Base-by-base conservation (phyloP, 2,329 filamentous ascomycete genomes). In the Polytolypa hystricis region DNA sequence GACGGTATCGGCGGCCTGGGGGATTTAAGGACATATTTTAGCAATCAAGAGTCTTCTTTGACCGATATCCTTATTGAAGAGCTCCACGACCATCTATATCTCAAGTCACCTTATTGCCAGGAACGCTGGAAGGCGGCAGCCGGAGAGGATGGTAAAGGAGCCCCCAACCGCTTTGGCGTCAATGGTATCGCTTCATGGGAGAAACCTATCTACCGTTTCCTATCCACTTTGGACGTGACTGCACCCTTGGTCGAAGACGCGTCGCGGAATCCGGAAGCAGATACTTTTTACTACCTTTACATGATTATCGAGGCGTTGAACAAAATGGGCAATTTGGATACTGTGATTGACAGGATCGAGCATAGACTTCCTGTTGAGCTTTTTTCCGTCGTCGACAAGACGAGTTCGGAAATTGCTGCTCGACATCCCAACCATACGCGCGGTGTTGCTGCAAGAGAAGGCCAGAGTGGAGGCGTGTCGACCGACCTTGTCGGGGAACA, bases 1-100 rank as follows among this genome's bases (percentile, higher is more conserved):
- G 87, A 95, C 52, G 79, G 81, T 23, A 94, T 98, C 46, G 87
- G 86, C 1, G 89, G 86, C 5, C 66, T 98, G 49, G 79, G 75
- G 39, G 91, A 98, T 49, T 63, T 98, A 46, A 76, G 85, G 39
- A 78, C 78, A 50, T 96, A 96, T 53, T 76, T 98, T 40, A 79
- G 79, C 41, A 96, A 94, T 53, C 93, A 98, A 56, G 91, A 98
- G 62, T 83, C 81, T 18, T 79, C 84, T 0, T 65, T 98, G 44
- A 89, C 89, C 53, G 91, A 98, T 53, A 96, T 96, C 36, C 59
- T 98, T 38, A 79, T 96, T n/a, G 91, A 98, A 56, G 91, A 98
- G 59, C 69, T 98, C 21, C 91, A 98, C 55, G 91, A 93, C 56
- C 91, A 98, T 61, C 70, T 98, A 3, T 98, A 98, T 55, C 75